phyloP scores from a whole-genome alignment of 768 basidiomycete genomes.

The Lentinula aciculospora region DNA sequence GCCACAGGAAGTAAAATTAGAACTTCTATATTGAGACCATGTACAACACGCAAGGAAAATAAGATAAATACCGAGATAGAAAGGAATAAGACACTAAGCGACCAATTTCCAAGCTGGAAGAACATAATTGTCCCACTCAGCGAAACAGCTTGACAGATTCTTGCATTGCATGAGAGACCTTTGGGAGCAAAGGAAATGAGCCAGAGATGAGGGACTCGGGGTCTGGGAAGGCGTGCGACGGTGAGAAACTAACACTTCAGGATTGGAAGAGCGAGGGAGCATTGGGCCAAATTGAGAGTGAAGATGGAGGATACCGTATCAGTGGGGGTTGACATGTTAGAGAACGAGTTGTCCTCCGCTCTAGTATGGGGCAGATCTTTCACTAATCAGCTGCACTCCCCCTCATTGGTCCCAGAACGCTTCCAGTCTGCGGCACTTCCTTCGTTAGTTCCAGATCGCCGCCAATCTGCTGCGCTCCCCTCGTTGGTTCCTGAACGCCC shows the following conservation, averaged over 20 bases:
- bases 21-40: no score
- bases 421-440: background rate
- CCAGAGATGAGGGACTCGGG: background rate
- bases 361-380: background rate
- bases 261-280: background rate
- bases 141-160: background rate
- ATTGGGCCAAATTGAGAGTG: background rate
- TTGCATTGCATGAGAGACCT: background rate
- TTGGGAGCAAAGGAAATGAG: background rate
- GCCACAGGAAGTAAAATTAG: no score
- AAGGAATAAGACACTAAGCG: no score
- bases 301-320: background rate
- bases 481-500: background rate
- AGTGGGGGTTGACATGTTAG: background rate
- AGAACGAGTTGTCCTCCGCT: background rate
- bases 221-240: background rate
- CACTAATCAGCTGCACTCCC: constrained; percentile 1
- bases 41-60: no score
- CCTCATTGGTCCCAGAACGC: background rate
- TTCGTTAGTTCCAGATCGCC: background rate
- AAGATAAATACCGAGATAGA: no score
- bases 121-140: background rate
- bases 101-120: no score
- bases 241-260: background rate
- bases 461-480: background rate